Base-by-base conservation (phyloP, 345 rosid genomes). In the Abelmoschus esculentus region DNA sequence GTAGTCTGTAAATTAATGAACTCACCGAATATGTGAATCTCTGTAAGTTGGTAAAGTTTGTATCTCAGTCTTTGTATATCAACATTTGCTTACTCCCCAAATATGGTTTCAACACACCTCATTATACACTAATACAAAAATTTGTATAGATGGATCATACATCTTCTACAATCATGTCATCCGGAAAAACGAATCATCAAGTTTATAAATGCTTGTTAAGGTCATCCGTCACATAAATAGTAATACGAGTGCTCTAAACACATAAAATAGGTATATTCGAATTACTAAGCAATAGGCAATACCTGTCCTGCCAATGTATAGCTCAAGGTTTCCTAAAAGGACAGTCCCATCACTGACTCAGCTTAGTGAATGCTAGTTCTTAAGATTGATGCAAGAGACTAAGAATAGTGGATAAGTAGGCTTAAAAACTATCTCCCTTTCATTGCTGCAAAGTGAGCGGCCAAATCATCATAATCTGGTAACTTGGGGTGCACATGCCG, bases 401-500 rank as follows among this genome's bases (percentile, higher is more conserved):
- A 36, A 44, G 1, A 63, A 63, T 42, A 22, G 13, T 7, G 52
- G 58, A 40, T 26, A 3, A 6, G 13, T 11, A 70, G 69, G 38
- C 74, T 19, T 34, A 14, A 38, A 53, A n/a, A 44, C 40, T 83
- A 91, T 67, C 82, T 86, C 67, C 96, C 97, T 79, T 83, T 89
- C 65, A 91, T 84, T 44, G 93, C 89, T 6, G 99, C 90, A 78
- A 95, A 80, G 15, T 87, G 84, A 5, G 99, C 98, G 5, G 99
- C 96, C 86, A 95, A 78, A 72, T 88, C 93, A 54, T 95, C 99
- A 54, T 90, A 95, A 75, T 95, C 86, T 3, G 98, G 99, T 73
- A 95, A 80, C 78, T 91, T 95, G 1, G 98, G 99, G 80, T 95
- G 99, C 75, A 95, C 99, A 46, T 95, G 99, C 60, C 83, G 78